Conservation (phyloP, 805 yeast genomes). For the Kurtzmaniella fragi region DNA sequence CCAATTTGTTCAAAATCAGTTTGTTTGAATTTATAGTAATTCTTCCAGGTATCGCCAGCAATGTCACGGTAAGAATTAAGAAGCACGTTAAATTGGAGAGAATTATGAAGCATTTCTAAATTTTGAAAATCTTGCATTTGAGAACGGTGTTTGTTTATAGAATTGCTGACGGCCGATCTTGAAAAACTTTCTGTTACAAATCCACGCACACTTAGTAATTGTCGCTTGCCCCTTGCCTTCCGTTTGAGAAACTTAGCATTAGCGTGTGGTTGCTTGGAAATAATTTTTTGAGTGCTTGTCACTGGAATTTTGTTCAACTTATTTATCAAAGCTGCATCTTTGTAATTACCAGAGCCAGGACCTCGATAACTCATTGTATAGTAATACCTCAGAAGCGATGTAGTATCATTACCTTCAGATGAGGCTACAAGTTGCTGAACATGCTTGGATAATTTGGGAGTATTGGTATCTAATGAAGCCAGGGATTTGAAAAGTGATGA, state of each 20-base stretch:
- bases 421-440: slow-evolving; percentile 28
- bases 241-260: slow-evolving; percentile 3
- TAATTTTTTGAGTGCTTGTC: slow-evolving; percentile 7
- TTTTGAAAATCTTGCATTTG: slow-evolving; percentile 32
- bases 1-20: slow-evolving; percentile 35
- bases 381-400: slow-evolving; percentile 32
- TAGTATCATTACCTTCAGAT: slow-evolving; percentile 31
- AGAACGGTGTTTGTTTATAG: slow-evolving; percentile 22
- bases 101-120: slow-evolving; percentile 41
- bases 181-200: slow-evolving; percentile 30
- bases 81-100: slow-evolving; percentile 34
- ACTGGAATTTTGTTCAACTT: slow-evolving; percentile 31
- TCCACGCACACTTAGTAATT: slow-evolving; percentile 29
- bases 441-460: slow-evolving; percentile 24
- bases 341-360: slow-evolving; percentile 42
- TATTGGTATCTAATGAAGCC: slow-evolving; percentile 20
- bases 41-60: slow-evolving; percentile 34
- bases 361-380: slow-evolving; percentile 39
- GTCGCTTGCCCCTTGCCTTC: slow-evolving; percentile 4
- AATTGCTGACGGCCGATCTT: slow-evolving; percentile 24
- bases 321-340: slow-evolving; percentile 38
- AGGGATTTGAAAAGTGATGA: slow-evolving; percentile 1
- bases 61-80: slow-evolving; percentile 36
- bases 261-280: slow-evolving; percentile 12
- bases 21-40: slow-evolving; percentile 33